phyloP scores from a whole-genome alignment of 495 filamentous ascomycete genomes.

The Podospora anserina region DNA sequence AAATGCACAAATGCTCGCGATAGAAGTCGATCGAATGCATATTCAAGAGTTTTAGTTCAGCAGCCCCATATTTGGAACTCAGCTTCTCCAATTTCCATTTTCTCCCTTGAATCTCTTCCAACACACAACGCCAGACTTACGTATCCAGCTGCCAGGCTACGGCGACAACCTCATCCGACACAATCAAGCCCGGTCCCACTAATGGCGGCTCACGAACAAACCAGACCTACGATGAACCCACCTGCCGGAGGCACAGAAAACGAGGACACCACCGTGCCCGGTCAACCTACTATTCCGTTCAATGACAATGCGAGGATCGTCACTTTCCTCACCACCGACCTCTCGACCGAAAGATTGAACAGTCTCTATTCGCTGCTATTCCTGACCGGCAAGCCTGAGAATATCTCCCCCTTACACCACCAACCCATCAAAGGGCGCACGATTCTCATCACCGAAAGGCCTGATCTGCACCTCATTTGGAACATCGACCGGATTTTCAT shows the following conservation, averaged over 20 bases:
- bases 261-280: not conserved
- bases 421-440: slow-evolving; percentile 5
- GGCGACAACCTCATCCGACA: no score
- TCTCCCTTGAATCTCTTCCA: not conserved
- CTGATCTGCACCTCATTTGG: slow-evolving; percentile 42
- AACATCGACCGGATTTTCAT: slow-evolving; percentile 31
- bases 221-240: not conserved
- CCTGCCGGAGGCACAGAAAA: not conserved
- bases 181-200: not conserved
- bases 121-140: not conserved
- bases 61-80: not conserved
- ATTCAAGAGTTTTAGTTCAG: not conserved
- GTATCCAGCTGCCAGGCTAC: not conserved
- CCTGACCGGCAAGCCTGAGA: not conserved
- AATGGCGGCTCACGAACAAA: not conserved
- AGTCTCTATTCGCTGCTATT: not conserved
- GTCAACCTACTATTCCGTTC: not conserved
- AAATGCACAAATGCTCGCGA: not conserved
- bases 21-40: not conserved
- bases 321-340: not conserved
- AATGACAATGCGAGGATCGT: not conserved
- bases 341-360: not conserved
- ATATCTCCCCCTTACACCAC: slow-evolving; percentile 11
- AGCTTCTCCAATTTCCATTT: not conserved
- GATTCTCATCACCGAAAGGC: slow-evolving; percentile 33